phyloP scores from a whole-genome alignment of 352 stramenopile species.

The Globisporangium paddicum region DNA sequence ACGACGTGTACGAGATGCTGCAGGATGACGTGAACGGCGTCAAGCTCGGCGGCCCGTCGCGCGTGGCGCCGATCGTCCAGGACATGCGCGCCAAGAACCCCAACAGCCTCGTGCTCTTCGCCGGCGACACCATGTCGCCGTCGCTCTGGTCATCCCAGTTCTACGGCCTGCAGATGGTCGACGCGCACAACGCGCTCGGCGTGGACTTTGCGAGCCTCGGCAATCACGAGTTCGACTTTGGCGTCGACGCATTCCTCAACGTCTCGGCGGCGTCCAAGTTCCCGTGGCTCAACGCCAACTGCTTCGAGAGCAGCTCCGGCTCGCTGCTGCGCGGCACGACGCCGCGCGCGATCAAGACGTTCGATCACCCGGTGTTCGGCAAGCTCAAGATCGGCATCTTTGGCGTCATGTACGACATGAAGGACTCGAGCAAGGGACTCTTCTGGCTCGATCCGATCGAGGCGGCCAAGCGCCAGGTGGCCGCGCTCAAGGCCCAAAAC shows the following conservation, averaged over 20 bases:
- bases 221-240: slow-evolving; percentile 83
- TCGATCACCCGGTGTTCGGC: slow-evolving; percentile 33
- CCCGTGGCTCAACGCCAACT: slow-evolving; percentile 72
- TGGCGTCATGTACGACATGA: slow-evolving; percentile 78
- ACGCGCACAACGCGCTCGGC: slow-evolving; percentile 67
- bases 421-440: slow-evolving; percentile 53
- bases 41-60: slow-evolving; percentile 60
- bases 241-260: slow-evolving; percentile 67
- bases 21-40: slow-evolving; percentile 51
- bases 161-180: slow-evolving; percentile 75
- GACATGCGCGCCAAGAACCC: slow-evolving; percentile 46
- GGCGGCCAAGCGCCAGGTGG: slow-evolving; percentile 47
- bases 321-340: slow-evolving; percentile 43
- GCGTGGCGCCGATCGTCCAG: slow-evolving; percentile 49
- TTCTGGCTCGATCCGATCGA: slow-evolving; percentile 66
- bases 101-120: slow-evolving; percentile 71
- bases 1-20: slow-evolving; percentile 78
- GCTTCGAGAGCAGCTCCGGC: slow-evolving; percentile 40
- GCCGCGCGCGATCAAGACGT: slow-evolving; percentile 38
- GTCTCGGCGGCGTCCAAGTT: slow-evolving; percentile 53
- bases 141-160: slow-evolving; percentile 79
- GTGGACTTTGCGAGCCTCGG: slow-evolving; percentile 69
- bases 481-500: slow-evolving; percentile 26
- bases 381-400: slow-evolving; percentile 59
- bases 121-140: slow-evolving; percentile 68